A percentile compares a stretch with the other conserved stretches of the same genome.
These are phyloP conservation scores for Coprinopsis strossmayeri DNA, from an alignment of 768 basidiomycete species.

Conservation along the genomic window DNA sequence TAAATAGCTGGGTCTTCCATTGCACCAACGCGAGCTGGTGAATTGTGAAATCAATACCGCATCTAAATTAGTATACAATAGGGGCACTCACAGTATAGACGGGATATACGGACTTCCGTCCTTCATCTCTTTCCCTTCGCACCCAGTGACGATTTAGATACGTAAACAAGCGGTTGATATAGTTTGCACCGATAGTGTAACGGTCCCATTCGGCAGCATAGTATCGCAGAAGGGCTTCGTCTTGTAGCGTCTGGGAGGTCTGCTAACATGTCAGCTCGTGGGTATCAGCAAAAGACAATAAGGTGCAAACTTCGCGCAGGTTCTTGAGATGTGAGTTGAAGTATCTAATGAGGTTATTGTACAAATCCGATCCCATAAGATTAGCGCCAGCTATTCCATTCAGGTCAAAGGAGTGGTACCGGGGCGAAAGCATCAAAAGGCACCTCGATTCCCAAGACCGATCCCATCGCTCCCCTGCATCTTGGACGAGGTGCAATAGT, in stretches of 20 bases:
- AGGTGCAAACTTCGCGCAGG: conserved; percentile 37
- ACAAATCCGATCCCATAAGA: conserved; percentile 95
- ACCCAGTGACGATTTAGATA: conserved; percentile 99
- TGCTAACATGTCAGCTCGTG: conserved; percentile 25
- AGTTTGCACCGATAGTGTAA: conserved; percentile 95
- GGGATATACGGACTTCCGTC: conserved; percentile 88
- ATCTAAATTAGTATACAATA: too few species aligned
- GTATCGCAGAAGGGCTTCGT: conserved; percentile 83
- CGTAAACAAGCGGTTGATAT: conserved; percentile 95
- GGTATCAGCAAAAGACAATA: background rate
- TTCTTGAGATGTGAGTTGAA: conserved; percentile 78
- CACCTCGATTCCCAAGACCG: conserved; percentile 62
- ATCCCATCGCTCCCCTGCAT: conserved; percentile 51
- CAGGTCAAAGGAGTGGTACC: conserved; percentile 26
- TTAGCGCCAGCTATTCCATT: conserved; percentile 73
- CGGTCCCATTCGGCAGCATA: conserved; percentile 94
- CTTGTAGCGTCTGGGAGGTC: conserved; percentile 75
- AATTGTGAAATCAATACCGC: conserved; percentile 7
- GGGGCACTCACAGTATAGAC: conserved; percentile 95
- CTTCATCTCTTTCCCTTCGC: conserved; percentile 95
- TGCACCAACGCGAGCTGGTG: conserved; percentile 86
- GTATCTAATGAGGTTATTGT: conserved; percentile 90
- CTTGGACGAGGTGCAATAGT: conserved; percentile 91
- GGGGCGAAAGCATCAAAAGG: conserved; percentile 12
- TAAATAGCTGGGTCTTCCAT: conserved; percentile 91